Base-by-base conservation (phyloP, 78 protist species). In the Dictyostelium brefeldianum region DNA sequence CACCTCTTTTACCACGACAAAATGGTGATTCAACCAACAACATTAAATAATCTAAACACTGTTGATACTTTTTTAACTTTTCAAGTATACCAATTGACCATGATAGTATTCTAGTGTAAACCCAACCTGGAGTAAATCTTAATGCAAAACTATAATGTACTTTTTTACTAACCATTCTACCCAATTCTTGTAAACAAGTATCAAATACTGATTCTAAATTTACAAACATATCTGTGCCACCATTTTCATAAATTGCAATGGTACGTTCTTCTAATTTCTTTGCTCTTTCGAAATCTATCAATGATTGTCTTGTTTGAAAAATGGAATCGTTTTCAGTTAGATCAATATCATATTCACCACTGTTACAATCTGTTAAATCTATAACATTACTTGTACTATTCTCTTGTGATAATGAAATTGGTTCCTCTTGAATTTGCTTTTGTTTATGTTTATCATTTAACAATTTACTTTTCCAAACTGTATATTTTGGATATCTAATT, bases 61-160 rank as follows among this genome's bases (percentile, higher is more conserved):
- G 25, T 18, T 83, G 80, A 53, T 83, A 83, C 41, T 71, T 53
- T 29, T 57, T 53, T n/a, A 56, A 14, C 46, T 27, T 47, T 27
- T 83, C 90, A 22, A 83, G 41, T 12, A 71, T 8, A 9, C 51
- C 41, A 41, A 83, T 51, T 29, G 71, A 53, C 25, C 51, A n/a
- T 9, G 81, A 53, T 36, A 83, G 20, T 1, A 71, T 64, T 51
- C 71, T 27, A 17, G 90, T 83, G 53, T 71, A 83, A 8, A 83
- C 71, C 90, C 90, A 83, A 36, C 90, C 90, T 51, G 80, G 73
- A 41, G 90, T 83, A 56, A 83, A 83, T 56, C 41, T 83, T 20
- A 71, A 54, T 54, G 90, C 80, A 71, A 71, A 83, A n/a, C 80
- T 31, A 71, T 70, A 83, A 7, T 71, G 17, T 8, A 36, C 22